A percentile compares a stretch with the other conserved stretches of the same genome.
phyloP scores from a whole-genome alignment of 2,329 filamentous ascomycete genomes.

The Cryphonectria radicalis region DNA sequence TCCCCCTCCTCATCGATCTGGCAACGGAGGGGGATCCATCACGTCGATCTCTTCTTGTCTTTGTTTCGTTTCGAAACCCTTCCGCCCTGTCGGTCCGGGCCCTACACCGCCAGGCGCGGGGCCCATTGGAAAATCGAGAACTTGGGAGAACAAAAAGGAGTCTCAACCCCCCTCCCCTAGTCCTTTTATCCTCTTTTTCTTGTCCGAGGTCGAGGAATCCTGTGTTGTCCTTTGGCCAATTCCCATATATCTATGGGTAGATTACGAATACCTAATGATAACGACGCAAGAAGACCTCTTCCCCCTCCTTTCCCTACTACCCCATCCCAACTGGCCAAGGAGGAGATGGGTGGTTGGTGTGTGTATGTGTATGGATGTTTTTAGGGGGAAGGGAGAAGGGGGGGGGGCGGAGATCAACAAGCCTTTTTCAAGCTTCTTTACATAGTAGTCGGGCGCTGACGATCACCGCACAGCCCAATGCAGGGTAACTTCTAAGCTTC shows the following conservation, averaged over 20 bases:
- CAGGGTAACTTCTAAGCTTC: conserved; percentile 12
- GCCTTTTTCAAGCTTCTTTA: not conserved
- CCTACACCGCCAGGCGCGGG: conserved; percentile 19
- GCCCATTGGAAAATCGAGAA: conserved; percentile 7
- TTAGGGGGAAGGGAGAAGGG: not conserved
- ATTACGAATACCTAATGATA: not conserved
- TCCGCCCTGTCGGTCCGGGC: conserved; percentile 9
- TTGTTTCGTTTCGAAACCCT: conserved; percentile 20
- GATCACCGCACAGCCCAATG: not conserved
- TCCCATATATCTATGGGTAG: not conserved
- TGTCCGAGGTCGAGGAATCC: not conserved
- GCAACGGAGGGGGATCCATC: not conserved
- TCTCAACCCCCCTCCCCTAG: not conserved
- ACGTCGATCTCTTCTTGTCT: conserved; percentile 3
- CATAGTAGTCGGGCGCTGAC: not conserved
- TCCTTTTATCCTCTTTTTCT: not conserved
- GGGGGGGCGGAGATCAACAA: not conserved
- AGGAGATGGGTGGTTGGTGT: not conserved
- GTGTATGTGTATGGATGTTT: not conserved
- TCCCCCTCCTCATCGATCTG: not conserved
- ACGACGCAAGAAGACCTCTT: not conserved
- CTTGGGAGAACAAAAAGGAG: conserved; percentile 7
- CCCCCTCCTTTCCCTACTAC: not conserved
- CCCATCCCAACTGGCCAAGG: no score
- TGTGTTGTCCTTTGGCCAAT: not conserved